A percentile compares a stretch with the other conserved stretches of the same genome.
These are phyloP conservation scores for Dentiscutata heterogama DNA, from an alignment of 371 early-diverging fungal species.

Conservation along the genomic window DNA sequence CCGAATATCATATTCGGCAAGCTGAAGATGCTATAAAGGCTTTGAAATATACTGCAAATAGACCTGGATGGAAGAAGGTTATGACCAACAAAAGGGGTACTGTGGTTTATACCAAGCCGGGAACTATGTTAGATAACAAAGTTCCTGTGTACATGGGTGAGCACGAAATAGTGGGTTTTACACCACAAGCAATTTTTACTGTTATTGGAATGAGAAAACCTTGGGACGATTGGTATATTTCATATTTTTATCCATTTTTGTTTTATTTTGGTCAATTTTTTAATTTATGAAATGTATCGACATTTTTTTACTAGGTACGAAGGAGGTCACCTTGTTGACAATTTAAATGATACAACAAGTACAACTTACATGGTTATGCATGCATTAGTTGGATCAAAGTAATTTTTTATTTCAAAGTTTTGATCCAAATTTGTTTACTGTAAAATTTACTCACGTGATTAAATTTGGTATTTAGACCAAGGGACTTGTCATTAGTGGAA, in stretches of 20 bases:
- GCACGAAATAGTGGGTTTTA: slow-evolving; percentile 68
- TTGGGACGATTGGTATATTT: slow-evolving; percentile 65
- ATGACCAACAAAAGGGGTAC: slow-evolving; percentile 74
- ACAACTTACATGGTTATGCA: slow-evolving; percentile 59
- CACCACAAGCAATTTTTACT: slow-evolving; percentile 74
- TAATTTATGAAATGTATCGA: not conserved
- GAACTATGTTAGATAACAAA: slow-evolving; percentile 52
- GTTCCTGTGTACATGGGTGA: slow-evolving; percentile 73
- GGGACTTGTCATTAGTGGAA: slow-evolving; percentile 73
- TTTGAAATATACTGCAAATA: slow-evolving; percentile 52
- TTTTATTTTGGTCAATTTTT: no score
- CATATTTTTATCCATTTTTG: not conserved
- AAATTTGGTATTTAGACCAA: slow-evolving; percentile 54
- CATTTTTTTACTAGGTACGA: slow-evolving; percentile 49
- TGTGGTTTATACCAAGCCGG: slow-evolving; percentile 32
- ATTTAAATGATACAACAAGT: slow-evolving; percentile 54
- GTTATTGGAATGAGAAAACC: slow-evolving; percentile 74
- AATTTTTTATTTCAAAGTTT: slow-evolving; percentile 28
- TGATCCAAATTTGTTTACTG: not conserved
- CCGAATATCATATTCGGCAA: slow-evolving; percentile 50
- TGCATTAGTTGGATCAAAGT: slow-evolving; percentile 54
- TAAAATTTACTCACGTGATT: not conserved
- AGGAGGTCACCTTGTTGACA: slow-evolving; percentile 53
- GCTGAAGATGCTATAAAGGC: slow-evolving; percentile 51
- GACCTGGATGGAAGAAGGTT: slow-evolving; percentile 70